Base-by-base conservation (phyloP, 768 basidiomycete genomes). In the Rhodotorula diobovata region DNA sequence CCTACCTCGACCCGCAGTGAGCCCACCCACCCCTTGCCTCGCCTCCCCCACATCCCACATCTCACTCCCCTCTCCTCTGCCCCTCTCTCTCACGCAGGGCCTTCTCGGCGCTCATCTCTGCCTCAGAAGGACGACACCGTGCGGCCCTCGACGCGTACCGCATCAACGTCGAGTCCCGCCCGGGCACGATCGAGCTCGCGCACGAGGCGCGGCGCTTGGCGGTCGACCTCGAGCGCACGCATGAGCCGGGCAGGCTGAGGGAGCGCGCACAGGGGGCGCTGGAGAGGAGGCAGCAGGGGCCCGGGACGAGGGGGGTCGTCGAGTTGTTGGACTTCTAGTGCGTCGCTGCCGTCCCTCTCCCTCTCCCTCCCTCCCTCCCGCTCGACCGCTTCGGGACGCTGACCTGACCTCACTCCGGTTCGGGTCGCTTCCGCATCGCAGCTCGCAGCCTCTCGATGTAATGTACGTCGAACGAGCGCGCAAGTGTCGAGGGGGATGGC, bases 311-410 rank as follows among this genome's bases (percentile, higher is more conserved):
- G 45, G 64, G 64, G 12, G 46, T 39, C 14, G 65, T 71, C 15
- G 30, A 51, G 28, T 30, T 66, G 46, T 25, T 28, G 12, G 61
- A 57, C 54, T 71, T 66, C 41, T 70, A 39, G 56, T 57, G 35
- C 34, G 67, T 68, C 35, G 41, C 0, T 15, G 51, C 15, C 15
- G 18, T 16, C 2, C 18, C 28, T 28, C n/a, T 16, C 0, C n/a
- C n/a, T n/a, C n/a, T n/a, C n/a, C n/a, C n/a, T n/a, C n/a, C n/a
- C n/a, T n/a, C n/a, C n/a, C n/a, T n/a, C n/a, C n/a, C n/a, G n/a
- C n/a, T n/a, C n/a, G n/a, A n/a, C n/a, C n/a, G n/a, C n/a, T n/a
- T n/a, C n/a, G n/a, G n/a, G n/a, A n/a, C n/a, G n/a, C n/a, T n/a
- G n/a, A n/a, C n/a, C 48, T 50, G 20, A 35, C 34, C 9, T 18